Evolutionary conservation across 2,329 filamentous ascomycete species (phyloP), one percentile per base, ranked within the genome.

Genomic region (Microsporum audouinii): DNA sequence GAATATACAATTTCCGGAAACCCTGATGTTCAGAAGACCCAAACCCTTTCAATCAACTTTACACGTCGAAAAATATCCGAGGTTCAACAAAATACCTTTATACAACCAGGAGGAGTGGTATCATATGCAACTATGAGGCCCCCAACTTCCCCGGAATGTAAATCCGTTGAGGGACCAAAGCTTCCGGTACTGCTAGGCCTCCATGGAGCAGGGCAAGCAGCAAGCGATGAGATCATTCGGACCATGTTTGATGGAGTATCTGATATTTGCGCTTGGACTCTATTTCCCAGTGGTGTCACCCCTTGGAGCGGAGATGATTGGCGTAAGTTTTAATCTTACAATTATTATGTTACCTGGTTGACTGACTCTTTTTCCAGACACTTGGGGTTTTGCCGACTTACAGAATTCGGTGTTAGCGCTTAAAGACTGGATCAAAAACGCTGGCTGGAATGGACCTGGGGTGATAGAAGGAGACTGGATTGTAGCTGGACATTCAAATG

Each of bases 261-360:
- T 27, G 77, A 82, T 62, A 69, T 84, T 27, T 80, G 78, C 63
- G 77, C 80, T 2, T 85, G 81, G 80, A 72, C 79, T 0, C 58
- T 84, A 14, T 79, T 82, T 65, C 81, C 82, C 7, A 80, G 78
- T 2, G 82, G 82, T 27, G 80, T 80, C 14, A 84, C 81, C 17
- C 70, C 79, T 4, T 84, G 82, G 82, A 81, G 79, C 65, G 78
- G 79, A 29, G 82, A 85, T 68, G 82, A 84, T 66, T 84, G 82
- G 82, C 82, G 75, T 78, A 70, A 66, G 75, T 63, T 53, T 60
- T 34, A 7, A 51, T 23, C 29, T 17, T 23, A 34, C 2, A 6
- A 12, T 6, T n/a, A n/a, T 43, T 41, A 5, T 27, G 23, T 34
- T 33, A 5, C 14, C 10, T 53, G 38, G 27, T 60, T 33, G 51